Base-by-base conservation (phyloP, 495 filamentous ascomycete genomes). In the Astrothelium macrocarpum region DNA sequence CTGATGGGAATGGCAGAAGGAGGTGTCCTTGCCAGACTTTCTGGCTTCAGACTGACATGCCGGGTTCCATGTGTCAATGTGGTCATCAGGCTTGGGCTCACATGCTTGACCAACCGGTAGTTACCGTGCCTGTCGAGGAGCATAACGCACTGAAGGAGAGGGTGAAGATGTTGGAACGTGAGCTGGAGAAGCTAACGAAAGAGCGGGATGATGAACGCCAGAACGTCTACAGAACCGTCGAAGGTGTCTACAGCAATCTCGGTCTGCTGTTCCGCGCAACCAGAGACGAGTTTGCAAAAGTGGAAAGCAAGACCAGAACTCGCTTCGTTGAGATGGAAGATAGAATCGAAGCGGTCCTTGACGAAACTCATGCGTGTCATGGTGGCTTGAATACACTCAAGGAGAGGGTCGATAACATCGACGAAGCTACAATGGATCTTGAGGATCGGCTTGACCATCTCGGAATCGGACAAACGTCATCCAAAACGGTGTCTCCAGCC, bases 41-140 rank as follows among this genome's bases (percentile, higher is more conserved):
- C 68, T 64, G 67, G 45, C 61, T 68, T 60, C 63, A 70, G 3
- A 60, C 64, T 56, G 61, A 59, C 2, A 45, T 72, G 4, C 64
- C 71, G 12, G 71, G 71, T 59, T 69, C 73, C n/a, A 59, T 26
- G 26, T 76, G 73, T 49, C 68, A 70, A 2, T 76, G 73, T 61
- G 73, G 73, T 20, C 73, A 76, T 61, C 72, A 73, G 59, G 73
- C 73, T 58, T 76, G 73, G 66, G 66, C 70, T 31, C 73, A 76
- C 60, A 68, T 68, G 42, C 62, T 45, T 1, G 66, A 71, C 4
- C 12, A 9, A 43, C 64, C 69, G 1, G 23, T 71, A 39, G 59
- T 64, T 1, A 53, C 65, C 0, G 69, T 69, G 7, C 59, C 67
- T 18, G 56, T 68, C 43, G 65, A 73, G 36, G 67, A 73, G 61